Evolutionary conservation across 192 early-diverging fungal species (phyloP).

Genomic region (Backusella parvicylindrica): DNA sequence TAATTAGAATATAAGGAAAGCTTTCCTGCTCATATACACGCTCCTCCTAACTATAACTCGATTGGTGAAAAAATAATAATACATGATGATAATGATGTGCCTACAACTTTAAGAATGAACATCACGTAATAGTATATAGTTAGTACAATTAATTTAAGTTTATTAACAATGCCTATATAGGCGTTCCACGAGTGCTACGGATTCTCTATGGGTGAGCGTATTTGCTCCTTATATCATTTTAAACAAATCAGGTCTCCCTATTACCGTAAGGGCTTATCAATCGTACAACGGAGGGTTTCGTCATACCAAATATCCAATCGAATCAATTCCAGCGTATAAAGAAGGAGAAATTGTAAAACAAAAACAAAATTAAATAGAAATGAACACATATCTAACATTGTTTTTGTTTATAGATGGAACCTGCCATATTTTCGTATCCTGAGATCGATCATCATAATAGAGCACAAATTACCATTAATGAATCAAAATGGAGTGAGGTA

Average conservation of each 20-base stretch:
- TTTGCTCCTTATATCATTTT: conserved; percentile 79
- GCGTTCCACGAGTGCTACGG: conserved; percentile 21
- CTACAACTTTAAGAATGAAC: conserved; percentile 2
- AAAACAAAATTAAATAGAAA: neutral
- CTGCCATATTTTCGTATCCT: conserved; percentile 71
- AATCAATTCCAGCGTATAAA: conserved; percentile 7
- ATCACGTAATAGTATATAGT: conserved; percentile 10
- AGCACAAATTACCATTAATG: conserved; percentile 55
- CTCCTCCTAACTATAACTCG: neutral
- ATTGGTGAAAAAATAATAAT: conserved; percentile 9
- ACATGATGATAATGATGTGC: neutral
- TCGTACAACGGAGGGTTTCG: conserved; percentile 3
- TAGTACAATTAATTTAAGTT: neutral
- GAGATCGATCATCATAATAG: conserved; percentile 71
- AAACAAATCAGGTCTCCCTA: conserved; percentile 68
- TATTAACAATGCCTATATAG: neutral
- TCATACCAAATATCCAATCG: neutral
- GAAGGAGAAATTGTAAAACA: conserved; percentile 10
- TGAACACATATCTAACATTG: neutral
- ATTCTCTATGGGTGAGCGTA: conserved; percentile 61
- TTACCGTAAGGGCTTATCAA: conserved; percentile 23
- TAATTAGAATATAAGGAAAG: conserved; percentile 13
- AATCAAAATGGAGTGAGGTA: conserved; percentile 68
- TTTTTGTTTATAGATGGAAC: conserved; percentile 11
- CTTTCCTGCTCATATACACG: neutral